Evolutionary conservation across 2,329 filamentous ascomycete genomes (phyloP).

Genomic region (Colletotrichum sp.): DNA sequence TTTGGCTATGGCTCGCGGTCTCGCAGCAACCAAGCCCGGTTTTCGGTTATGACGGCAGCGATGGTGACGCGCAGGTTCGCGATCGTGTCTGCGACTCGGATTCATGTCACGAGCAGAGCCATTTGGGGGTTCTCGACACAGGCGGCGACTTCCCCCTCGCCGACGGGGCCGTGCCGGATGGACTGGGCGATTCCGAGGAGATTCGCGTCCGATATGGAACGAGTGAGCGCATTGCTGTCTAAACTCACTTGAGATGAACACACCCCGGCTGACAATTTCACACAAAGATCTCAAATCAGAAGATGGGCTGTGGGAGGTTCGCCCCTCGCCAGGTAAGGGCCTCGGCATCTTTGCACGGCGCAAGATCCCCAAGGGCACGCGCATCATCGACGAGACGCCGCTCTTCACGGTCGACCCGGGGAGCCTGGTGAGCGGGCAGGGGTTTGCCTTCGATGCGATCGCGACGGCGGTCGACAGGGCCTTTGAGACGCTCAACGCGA

Average conservation of each 20-base stretch:
- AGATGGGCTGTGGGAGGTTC: constrained; percentile 28
- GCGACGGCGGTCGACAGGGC: constrained; percentile 29
- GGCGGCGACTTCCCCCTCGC: neutral
- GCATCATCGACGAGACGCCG: constrained; percentile 41
- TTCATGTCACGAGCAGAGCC: neutral
- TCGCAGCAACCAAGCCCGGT: neutral
- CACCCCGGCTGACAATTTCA: neutral
- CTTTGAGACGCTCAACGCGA: constrained; percentile 23
- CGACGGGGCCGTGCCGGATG: neutral
- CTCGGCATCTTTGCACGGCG: constrained; percentile 42
- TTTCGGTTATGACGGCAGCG: neutral
- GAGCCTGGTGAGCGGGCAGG: constrained; percentile 27
- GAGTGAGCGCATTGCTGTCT: neutral
- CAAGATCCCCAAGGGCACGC: constrained; percentile 37
- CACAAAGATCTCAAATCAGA: constrained; percentile 11
- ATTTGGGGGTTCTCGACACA: neutral
- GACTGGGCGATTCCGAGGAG: neutral
- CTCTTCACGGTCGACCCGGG: constrained; percentile 35
- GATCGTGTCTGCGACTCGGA: neutral
- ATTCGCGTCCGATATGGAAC: constrained; percentile 14
- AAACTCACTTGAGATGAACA: neutral
- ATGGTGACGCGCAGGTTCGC: neutral
- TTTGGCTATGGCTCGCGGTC: constrained; percentile 2
- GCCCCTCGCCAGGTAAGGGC: constrained; percentile 38
- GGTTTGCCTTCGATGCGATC: constrained; percentile 38